phyloP scores from a whole-genome alignment of 2,329 filamentous ascomycete species.

The Fusarium irregulare region DNA sequence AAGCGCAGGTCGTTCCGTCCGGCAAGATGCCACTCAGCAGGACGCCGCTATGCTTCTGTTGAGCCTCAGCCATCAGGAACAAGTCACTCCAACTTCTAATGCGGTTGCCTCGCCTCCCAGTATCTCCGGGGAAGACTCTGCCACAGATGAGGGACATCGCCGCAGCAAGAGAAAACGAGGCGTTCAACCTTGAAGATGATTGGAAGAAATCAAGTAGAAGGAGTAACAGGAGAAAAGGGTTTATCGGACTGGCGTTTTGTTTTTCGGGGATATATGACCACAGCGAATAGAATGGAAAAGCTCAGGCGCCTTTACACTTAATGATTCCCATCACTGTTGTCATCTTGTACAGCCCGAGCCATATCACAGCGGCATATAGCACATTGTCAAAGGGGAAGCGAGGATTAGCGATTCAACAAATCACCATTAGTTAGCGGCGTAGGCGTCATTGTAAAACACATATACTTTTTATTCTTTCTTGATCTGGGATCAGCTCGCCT shows the following conservation, averaged over 20 bases:
- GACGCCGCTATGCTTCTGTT: slow-evolving; percentile 43
- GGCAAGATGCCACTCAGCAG: slow-evolving; percentile 39
- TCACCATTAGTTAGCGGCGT: slow-evolving; percentile 12
- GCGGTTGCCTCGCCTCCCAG: neutral
- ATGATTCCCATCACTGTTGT: neutral
- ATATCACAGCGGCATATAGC: slow-evolving; percentile 11
- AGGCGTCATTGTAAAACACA: slow-evolving; percentile 3
- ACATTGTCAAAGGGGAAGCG: neutral
- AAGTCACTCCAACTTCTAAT: neutral
- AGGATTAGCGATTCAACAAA: slow-evolving; percentile 15
- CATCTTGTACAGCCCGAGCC: neutral
- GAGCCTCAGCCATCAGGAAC: slow-evolving; percentile 32
- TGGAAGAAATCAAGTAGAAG: neutral
- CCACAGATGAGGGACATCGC: slow-evolving; percentile 28
- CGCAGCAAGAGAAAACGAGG: slow-evolving; percentile 42
- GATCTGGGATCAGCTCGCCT: slow-evolving; percentile 18
- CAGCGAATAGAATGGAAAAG: slow-evolving; percentile 37
- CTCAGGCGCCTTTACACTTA: slow-evolving; percentile 15
- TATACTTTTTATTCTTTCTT: slow-evolving; percentile 12
- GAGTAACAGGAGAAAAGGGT: neutral
- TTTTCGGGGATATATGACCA: slow-evolving; percentile 27
- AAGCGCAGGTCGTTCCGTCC: slow-evolving; percentile 16
- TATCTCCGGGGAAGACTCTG: neutral
- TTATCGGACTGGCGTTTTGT: neutral
- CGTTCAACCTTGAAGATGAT: slow-evolving; percentile 22